Base-by-base conservation (phyloP, 2,329 filamentous ascomycete genomes). In the Seiridium unicorne region DNA sequence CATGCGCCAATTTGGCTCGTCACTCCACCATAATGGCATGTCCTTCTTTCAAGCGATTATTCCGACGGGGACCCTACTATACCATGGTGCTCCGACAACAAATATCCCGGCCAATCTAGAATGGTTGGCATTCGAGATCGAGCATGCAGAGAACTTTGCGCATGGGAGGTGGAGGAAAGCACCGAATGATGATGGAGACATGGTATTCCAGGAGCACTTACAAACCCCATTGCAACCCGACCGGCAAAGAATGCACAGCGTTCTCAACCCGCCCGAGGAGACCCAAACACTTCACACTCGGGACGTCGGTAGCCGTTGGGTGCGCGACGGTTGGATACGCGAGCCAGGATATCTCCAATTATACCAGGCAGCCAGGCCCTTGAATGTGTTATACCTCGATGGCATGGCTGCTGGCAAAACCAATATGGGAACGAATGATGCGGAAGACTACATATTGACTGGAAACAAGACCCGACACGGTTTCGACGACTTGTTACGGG, bases 111-210 rank as follows among this genome's bases (percentile, higher is more conserved):
- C 73, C 2, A 81, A 79, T 0, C 82, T 80, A 3, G 87, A 92
- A 66, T 92, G 90, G 89, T 77, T 93, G 1, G 90, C 90, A 0
- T 93, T 92, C 68, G 90, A 93, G 70, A 82, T 89, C 3, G 89
- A 93, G 66, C 90, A 93, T 72, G 87, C 89, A 0, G 78, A 89
- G 64, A 69, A 78, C 3, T 92, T 93, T 73, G 86, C 89, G 1
- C 70, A 26, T 4, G 44, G 42, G 9, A 46, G 32, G 10, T 8
- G 35, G 32, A 53, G 34, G 49, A 53, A 35, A 9, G n/a, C 9
- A 18, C 32, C 11, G 13, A n/a, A 53, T 5, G 35, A 53, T 36
- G 18, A 26, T 26, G 18, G 18, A 26, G 18, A 26, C 18, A 26
- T 26, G 18, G 18, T 26, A 26, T 26, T 26, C 18, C 18, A 26